phyloP scores from a whole-genome alignment of 2,329 filamentous ascomycete genomes.

The Diatrype stigma region DNA sequence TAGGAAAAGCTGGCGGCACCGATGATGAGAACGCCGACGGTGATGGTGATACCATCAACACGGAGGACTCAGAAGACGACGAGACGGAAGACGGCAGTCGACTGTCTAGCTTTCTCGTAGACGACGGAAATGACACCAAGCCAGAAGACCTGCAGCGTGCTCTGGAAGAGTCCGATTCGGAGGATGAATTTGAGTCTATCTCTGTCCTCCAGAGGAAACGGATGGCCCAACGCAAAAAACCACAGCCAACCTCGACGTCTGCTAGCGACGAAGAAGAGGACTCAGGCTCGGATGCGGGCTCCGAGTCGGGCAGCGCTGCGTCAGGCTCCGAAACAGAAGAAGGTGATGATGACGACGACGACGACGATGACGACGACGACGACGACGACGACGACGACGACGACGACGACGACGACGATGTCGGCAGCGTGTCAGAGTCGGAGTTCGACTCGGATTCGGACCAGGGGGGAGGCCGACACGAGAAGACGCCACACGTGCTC shows the following conservation, averaged over 20 bases:
- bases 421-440: constrained; percentile 35
- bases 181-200: constrained; percentile 25
- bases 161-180: constrained; percentile 24
- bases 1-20: constrained; percentile 77
- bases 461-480: constrained; percentile 30
- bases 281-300: background rate
- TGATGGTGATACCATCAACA: constrained; percentile 72
- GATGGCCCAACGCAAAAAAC: constrained; percentile 14
- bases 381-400: constrained; percentile 13
- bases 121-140: constrained; percentile 40
- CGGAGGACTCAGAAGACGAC: constrained; percentile 63
- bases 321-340: constrained; percentile 29
- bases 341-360: constrained; percentile 13
- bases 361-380: constrained; percentile 23
- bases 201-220: constrained; percentile 20
- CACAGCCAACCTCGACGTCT: constrained; percentile 3
- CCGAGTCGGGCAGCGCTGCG: background rate
- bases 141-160: constrained; percentile 23
- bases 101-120: constrained; percentile 51
- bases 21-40: constrained; percentile 86
- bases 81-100: constrained; percentile 45
- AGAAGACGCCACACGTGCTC: constrained; percentile 49
- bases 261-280: constrained; percentile 3
- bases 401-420: constrained; percentile 15
- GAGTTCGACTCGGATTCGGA: constrained; percentile 38